These are phyloP conservation scores for Phytophthora pisi DNA, from an alignment of 352 stramenopile species.

Conservation along the genomic window DNA sequence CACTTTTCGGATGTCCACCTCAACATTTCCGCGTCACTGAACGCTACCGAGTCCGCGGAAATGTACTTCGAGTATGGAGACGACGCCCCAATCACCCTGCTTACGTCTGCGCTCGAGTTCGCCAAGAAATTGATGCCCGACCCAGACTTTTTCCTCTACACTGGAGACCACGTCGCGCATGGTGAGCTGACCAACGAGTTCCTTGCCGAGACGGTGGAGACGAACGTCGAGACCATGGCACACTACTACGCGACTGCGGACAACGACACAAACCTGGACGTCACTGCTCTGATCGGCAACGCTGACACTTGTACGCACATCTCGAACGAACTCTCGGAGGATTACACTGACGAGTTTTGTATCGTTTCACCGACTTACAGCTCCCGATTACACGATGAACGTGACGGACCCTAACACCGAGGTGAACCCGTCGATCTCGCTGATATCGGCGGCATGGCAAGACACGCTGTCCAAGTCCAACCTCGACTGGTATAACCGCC, in stretches of 20 bases:
- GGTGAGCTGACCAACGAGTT: constrained; percentile 52
- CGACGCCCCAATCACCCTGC: constrained; percentile 54
- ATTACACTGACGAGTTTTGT: not conserved
- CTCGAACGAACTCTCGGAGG: not conserved
- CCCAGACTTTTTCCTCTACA: constrained; percentile 77
- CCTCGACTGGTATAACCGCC: constrained; percentile 56
- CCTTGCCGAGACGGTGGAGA: constrained; percentile 53
- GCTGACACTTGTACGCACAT: constrained; percentile 51
- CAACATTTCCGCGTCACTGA: constrained; percentile 56
- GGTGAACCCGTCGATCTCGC: constrained; percentile 53
- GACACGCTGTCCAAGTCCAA: constrained; percentile 52
- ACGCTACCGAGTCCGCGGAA: constrained; percentile 37
- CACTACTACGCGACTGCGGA: constrained; percentile 51
- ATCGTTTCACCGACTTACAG: constrained; percentile 25
- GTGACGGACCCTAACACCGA: constrained; percentile 58
- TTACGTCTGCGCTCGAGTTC: constrained; percentile 67
- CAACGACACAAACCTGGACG: constrained; percentile 40
- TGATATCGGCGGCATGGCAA: constrained; percentile 60
- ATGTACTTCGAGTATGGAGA: constrained; percentile 44
- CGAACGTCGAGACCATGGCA: constrained; percentile 67
- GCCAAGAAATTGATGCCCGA: constrained; percentile 60
- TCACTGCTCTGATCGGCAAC: constrained; percentile 73
- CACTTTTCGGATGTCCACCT: constrained; percentile 83
- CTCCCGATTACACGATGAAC: constrained; percentile 69
- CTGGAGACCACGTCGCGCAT: constrained; percentile 71